These are phyloP conservation scores for Hypomyces rosellus DNA, from an alignment of 2,329 filamentous ascomycete genomes.

Conservation along the genomic window DNA sequence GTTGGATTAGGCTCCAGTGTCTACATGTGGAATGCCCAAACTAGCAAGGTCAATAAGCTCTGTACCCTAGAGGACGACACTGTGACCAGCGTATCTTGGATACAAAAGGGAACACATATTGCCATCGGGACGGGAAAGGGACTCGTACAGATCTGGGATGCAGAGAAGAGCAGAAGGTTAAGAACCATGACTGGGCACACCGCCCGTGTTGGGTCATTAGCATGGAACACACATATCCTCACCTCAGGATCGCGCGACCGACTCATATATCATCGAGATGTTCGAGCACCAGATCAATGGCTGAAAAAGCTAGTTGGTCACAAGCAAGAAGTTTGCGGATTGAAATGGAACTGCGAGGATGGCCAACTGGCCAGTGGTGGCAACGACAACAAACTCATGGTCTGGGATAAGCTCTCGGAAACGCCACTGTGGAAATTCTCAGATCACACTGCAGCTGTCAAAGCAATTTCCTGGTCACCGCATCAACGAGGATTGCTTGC, in stretches of 20 bases:
- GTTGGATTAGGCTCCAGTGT: constrained; percentile 90
- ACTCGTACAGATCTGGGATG: constrained; percentile 96
- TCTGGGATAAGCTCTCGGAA: constrained; percentile 95
- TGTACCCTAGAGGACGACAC: constrained; percentile 90
- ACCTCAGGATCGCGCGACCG: constrained; percentile 93
- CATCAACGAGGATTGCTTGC: constrained; percentile 93
- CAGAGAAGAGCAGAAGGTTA: constrained; percentile 74
- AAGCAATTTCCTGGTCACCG: constrained; percentile 96
- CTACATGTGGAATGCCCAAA: constrained; percentile 96
- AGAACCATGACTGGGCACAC: constrained; percentile 97
- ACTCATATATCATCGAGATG: constrained; percentile 90
- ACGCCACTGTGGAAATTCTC: constrained; percentile 90
- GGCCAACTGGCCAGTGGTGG: constrained; percentile 91
- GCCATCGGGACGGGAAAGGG: constrained; percentile 94
- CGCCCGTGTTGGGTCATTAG: constrained; percentile 83
- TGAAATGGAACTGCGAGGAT: constrained; percentile 96
- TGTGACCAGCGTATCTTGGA: constrained; percentile 97
- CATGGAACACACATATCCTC: constrained; percentile 97
- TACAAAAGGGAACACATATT: constrained; percentile 92
- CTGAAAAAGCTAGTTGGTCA: constrained; percentile 82
- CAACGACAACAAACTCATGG: constrained; percentile 98
- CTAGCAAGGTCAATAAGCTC: constrained; percentile 85
- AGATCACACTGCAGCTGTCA: constrained; percentile 92
- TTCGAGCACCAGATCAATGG: constrained; percentile 87
- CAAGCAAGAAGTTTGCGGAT: constrained; percentile 94